Evolutionary conservation across 75 land plant genomes (phyloP).

Genomic region (Selaginella tamariscina): DNA sequence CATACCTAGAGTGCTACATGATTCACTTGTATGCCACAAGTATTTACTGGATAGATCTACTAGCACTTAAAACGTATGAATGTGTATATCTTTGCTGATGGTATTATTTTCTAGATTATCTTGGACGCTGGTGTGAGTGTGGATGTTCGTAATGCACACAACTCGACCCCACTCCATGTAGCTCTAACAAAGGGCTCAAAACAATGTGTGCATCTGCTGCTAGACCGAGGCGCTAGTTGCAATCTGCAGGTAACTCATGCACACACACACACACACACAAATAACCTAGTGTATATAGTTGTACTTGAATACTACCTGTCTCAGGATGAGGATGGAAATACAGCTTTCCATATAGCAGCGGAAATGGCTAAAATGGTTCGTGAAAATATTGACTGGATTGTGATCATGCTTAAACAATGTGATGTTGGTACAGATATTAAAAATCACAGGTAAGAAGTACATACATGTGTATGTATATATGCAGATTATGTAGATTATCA

Average conservation of each 20-base stretch:
- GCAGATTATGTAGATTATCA: neutral
- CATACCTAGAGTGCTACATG: too few relatives aligned
- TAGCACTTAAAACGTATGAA: too few relatives aligned
- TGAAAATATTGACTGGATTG: constrained; percentile 83
- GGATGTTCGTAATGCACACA: constrained; percentile 57
- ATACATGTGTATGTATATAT: neutral
- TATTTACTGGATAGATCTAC: too few relatives aligned
- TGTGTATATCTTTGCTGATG: neutral
- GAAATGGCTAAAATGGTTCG: constrained; percentile 83
- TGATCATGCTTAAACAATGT: constrained; percentile 50
- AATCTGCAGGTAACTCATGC: constrained; percentile 66
- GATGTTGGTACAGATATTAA: constrained; percentile 60
- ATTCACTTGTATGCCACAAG: too few relatives aligned
- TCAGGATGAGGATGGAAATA: constrained; percentile 91
- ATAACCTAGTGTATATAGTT: too few relatives aligned
- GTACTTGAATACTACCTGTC: too few relatives aligned
- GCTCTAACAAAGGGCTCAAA: constrained; percentile 82
- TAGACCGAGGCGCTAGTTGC: constrained; percentile 71
- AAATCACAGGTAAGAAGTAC: constrained; percentile 49
- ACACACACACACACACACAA: too few relatives aligned
- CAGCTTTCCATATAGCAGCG: constrained; percentile 92
- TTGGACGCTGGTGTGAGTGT: constrained; percentile 82
- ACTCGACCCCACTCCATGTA: constrained; percentile 77
- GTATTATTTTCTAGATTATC: constrained; percentile 40
- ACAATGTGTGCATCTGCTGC: constrained; percentile 66